These are phyloP conservation scores for Trifolium pratense DNA, from an alignment of 306 rosid genomes.

Conservation along the genomic window DNA sequence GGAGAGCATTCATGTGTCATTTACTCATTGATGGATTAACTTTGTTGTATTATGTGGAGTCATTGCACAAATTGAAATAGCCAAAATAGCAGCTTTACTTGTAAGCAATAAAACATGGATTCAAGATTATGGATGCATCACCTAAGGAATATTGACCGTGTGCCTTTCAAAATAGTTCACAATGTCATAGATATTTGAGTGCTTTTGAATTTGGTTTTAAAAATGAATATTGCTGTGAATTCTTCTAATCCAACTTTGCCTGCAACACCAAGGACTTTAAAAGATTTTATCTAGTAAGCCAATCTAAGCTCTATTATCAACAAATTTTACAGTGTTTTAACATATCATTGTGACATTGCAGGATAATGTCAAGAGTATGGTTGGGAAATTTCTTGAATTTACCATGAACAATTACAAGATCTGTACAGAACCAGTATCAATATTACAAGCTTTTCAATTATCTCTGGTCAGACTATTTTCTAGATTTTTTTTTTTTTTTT, in stretches of 20 bases:
- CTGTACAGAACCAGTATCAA: constrained; percentile 56
- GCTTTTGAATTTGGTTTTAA: constrained; percentile 12
- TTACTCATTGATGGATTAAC: constrained; percentile 15
- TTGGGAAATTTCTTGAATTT: constrained; percentile 64
- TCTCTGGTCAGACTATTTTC: constrained; percentile 73
- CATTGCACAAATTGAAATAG: constrained; percentile 1
- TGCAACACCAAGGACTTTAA: constrained; percentile 15
- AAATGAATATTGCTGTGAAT: constrained; percentile 17
- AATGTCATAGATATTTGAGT: constrained; percentile 14
- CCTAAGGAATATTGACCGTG: constrained; percentile 20
- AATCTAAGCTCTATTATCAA: constrained; percentile 9
- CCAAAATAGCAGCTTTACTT: not conserved
- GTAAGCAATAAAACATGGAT: constrained; percentile 2
- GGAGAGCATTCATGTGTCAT: constrained; percentile 22
- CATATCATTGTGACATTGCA: constrained; percentile 51
- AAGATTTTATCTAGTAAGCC: constrained; percentile 1
- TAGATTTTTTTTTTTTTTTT: constrained; percentile 13
- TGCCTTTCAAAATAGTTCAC: constrained; percentile 1
- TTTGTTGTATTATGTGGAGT: constrained; percentile 25
- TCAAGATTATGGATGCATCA: constrained; percentile 16
- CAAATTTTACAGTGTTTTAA: constrained; percentile 32
- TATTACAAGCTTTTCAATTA: constrained; percentile 83
- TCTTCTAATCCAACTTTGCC: constrained; percentile 17
- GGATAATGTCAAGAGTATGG: constrained; percentile 66
- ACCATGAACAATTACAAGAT: constrained; percentile 69